Evolutionary conservation across 805 yeast species (phyloP).

Genomic region (Blastobotrys peoriensis): DNA sequence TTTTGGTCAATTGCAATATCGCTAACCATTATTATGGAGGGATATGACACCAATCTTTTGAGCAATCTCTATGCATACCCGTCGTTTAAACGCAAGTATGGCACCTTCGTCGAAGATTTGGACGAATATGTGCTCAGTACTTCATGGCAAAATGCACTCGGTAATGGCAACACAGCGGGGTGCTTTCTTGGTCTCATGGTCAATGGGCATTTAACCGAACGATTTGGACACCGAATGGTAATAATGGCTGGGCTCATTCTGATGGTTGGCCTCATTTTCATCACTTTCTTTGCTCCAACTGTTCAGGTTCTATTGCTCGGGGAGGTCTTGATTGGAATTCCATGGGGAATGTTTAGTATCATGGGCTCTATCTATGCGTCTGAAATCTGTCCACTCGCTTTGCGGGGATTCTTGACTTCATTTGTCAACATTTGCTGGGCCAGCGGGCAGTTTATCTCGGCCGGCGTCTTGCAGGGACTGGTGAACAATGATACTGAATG

Average conservation of each 20-base stretch:
- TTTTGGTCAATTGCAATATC: conserved; percentile 43
- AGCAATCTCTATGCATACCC: conserved; percentile 40
- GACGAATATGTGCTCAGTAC: conserved; percentile 32
- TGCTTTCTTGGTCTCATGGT: conserved; percentile 36
- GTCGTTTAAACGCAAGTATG: conserved; percentile 38
- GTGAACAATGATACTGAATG: conserved; percentile 21
- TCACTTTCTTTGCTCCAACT: conserved; percentile 39
- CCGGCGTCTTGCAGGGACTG: conserved; percentile 43
- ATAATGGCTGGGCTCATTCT: conserved; percentile 30
- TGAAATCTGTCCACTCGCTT: conserved; percentile 46
- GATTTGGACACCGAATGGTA: conserved; percentile 38
- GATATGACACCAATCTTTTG: conserved; percentile 38
- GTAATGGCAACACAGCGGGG: conserved; percentile 25
- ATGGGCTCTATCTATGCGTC: conserved; percentile 47
- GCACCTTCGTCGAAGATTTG: conserved; percentile 23
- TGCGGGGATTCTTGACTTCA: conserved; percentile 44
- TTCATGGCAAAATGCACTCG: conserved; percentile 37
- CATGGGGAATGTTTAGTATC: conserved; percentile 49
- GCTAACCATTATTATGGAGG: conserved; percentile 42
- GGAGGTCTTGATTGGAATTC: conserved; percentile 34
- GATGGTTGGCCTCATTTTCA: conserved; percentile 33
- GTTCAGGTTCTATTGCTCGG: conserved; percentile 33
- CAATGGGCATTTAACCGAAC: conserved; percentile 38
- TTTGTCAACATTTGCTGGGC: conserved; percentile 49
- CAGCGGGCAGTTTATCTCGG: conserved; percentile 49